phyloP scores from a whole-genome alignment of 345 rosid species.

The Eucalyptus dawsonii region DNA sequence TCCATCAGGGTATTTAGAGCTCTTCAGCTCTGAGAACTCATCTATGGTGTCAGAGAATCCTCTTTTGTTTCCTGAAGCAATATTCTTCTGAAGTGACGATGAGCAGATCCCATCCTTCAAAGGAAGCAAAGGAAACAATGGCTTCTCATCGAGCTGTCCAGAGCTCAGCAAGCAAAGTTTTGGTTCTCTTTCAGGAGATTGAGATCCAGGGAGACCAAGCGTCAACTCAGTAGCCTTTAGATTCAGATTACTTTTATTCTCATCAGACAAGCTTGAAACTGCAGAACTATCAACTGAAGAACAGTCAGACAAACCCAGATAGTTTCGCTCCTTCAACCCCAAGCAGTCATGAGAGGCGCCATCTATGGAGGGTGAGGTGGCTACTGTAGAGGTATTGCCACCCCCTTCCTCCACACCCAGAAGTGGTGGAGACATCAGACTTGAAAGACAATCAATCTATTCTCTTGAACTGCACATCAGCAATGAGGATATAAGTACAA shows the following conservation, averaged over 20 bases:
- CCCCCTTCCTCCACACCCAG: constrained; percentile 43
- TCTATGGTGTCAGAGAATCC: constrained; percentile 77
- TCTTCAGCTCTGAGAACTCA: constrained; percentile 47
- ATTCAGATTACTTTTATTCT: constrained; percentile 43
- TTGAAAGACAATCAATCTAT: constrained; percentile 1
- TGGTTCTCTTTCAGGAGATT: constrained; percentile 50
- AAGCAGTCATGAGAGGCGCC: constrained; percentile 22
- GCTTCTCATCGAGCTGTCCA: constrained; percentile 56
- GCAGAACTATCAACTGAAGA: constrained; percentile 73
- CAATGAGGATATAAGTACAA: not conserved
- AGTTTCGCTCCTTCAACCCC: constrained; percentile 57
- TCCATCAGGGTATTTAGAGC: constrained; percentile 36
- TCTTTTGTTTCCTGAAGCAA: constrained; percentile 67
- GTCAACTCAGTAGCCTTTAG: constrained; percentile 79
- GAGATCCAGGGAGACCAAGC: constrained; percentile 83
- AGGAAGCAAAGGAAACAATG: constrained; percentile 66
- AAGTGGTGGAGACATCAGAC: constrained; percentile 62
- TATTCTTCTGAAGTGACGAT: constrained; percentile 26
- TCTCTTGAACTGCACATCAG: constrained; percentile 1
- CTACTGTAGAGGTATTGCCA: constrained; percentile 19
- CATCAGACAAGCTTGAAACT: constrained; percentile 27
- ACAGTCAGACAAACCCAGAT: constrained; percentile 63
- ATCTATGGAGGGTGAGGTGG: constrained; percentile 28
- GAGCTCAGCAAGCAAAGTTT: constrained; percentile 27
- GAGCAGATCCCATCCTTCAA: constrained; percentile 39